Conservation (phyloP, 768 basidiomycete genomes). For the Suillus spraguei region DNA sequence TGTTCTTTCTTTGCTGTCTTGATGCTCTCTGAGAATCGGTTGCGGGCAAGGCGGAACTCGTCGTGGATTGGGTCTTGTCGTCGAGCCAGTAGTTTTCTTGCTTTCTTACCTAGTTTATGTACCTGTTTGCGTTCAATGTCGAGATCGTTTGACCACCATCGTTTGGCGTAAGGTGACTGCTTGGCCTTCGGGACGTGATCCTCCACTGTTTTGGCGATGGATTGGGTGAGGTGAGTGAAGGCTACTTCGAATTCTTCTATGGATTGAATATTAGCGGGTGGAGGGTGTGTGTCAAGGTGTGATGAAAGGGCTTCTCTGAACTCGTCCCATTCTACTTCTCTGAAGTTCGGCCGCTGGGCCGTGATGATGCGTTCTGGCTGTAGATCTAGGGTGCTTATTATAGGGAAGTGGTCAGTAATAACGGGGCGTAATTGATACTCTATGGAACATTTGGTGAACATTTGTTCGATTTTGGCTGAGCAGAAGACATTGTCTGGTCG, state of each 20-base stretch:
- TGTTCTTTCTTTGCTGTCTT: background rate
- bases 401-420: background rate
- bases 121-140: background rate
- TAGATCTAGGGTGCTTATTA: background rate
- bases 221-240: background rate
- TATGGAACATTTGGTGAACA: background rate
- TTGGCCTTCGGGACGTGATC: background rate
- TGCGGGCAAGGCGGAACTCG: background rate
- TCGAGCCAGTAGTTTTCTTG: background rate
- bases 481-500: background rate
- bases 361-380: background rate
- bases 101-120: background rate
- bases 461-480: background rate
- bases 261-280: background rate
- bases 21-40: background rate
- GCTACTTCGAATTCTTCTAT: background rate
- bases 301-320: background rate
- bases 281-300: background rate
- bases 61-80: background rate
- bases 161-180: background rate
- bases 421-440: background rate
- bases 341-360: background rate
- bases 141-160: background rate
- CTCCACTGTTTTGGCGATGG: background rate
- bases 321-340: background rate